Conservation (phyloP, 768 basidiomycete genomes). For the Hygrophoropsis aurantiaca region DNA sequence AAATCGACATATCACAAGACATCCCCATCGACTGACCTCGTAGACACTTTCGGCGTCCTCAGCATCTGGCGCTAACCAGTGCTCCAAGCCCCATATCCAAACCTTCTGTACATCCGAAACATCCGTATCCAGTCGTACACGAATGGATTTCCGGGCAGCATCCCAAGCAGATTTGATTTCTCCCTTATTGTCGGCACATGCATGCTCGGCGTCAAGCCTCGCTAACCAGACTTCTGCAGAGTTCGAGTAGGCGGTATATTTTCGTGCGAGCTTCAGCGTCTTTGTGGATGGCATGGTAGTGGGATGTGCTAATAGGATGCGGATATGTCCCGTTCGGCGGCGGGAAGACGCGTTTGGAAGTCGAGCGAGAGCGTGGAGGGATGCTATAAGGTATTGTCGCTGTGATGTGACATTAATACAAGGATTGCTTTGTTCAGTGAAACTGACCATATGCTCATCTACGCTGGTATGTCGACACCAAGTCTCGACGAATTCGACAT, state of each 20-base stretch:
- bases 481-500: slow-evolving; percentile 45
- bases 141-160: slow-evolving; percentile 42
- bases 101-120: slow-evolving; percentile 37
- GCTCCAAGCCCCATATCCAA: slow-evolving; percentile 56
- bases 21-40: slow-evolving; percentile 30
- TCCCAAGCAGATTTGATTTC: slow-evolving; percentile 38
- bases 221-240: slow-evolving; percentile 53
- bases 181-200: slow-evolving; percentile 15
- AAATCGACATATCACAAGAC: slow-evolving; percentile 3
- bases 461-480: slow-evolving; percentile 42
- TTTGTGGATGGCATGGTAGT: slow-evolving; percentile 27
- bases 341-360: slow-evolving; percentile 16
- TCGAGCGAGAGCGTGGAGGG: slow-evolving; percentile 38
- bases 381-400: slow-evolving; percentile 56
- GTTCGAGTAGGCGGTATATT: slow-evolving; percentile 43
- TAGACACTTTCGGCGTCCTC: slow-evolving; percentile 23
- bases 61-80: slow-evolving; percentile 11
- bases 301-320: slow-evolving; percentile 26
- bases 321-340: slow-evolving; percentile 37
- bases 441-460: slow-evolving; percentile 31
- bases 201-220: slow-evolving; percentile 45
- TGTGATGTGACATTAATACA: slow-evolving; percentile 21
- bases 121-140: slow-evolving; percentile 13
- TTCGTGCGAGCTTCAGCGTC: slow-evolving; percentile 39
- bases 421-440: slow-evolving; percentile 13